Evolutionary conservation across 192 early-diverging fungal species (phyloP).

Genomic region (Gamsiella multidivaricata): DNA sequence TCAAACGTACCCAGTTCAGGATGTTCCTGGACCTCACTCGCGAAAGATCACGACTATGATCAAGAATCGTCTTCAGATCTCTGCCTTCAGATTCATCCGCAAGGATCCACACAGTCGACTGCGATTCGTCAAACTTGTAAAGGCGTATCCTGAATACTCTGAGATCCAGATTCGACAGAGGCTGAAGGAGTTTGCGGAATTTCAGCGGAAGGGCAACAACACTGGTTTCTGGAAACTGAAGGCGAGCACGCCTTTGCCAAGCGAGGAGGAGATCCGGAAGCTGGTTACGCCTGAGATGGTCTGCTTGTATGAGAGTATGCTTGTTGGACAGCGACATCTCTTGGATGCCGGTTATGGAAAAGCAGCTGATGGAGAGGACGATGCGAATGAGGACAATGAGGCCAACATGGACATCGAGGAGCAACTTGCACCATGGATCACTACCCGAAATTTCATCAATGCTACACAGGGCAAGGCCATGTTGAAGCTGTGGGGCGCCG

Average conservation of each 20-base stretch:
- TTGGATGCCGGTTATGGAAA: slow-evolving; percentile 90
- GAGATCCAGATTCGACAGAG: slow-evolving; percentile 91
- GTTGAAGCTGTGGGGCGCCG: slow-evolving; percentile 95
- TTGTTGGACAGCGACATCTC: slow-evolving; percentile 91
- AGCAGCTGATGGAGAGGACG: slow-evolving; percentile 66
- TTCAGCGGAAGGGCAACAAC: slow-evolving; percentile 84
- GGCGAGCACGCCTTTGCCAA: slow-evolving; percentile 71
- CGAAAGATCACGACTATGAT: slow-evolving; percentile 89
- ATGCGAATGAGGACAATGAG: slow-evolving; percentile 75
- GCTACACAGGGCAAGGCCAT: slow-evolving; percentile 94
- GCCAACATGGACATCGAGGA: slow-evolving; percentile 87
- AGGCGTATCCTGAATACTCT: slow-evolving; percentile 86
- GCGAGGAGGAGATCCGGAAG: slow-evolving; percentile 91
- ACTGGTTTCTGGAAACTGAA: slow-evolving; percentile 95
- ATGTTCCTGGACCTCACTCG: slow-evolving; percentile 95
- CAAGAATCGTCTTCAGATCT: slow-evolving; percentile 89
- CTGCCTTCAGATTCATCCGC: slow-evolving; percentile 88
- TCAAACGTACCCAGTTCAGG: slow-evolving; percentile 93
- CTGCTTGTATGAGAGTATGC: slow-evolving; percentile 94
- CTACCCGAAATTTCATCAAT: slow-evolving; percentile 95
- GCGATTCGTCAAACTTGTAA: slow-evolving; percentile 79
- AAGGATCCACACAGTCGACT: slow-evolving; percentile 80
- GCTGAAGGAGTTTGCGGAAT: slow-evolving; percentile 97
- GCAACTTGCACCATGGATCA: slow-evolving; percentile 94
- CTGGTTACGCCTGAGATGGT: slow-evolving; percentile 95